A percentile compares a stretch with the other conserved stretches of the same genome.
Evolutionary conservation across 441 rosid genomes (phyloP).

Genomic region (Biscutella laevigata): DNA sequence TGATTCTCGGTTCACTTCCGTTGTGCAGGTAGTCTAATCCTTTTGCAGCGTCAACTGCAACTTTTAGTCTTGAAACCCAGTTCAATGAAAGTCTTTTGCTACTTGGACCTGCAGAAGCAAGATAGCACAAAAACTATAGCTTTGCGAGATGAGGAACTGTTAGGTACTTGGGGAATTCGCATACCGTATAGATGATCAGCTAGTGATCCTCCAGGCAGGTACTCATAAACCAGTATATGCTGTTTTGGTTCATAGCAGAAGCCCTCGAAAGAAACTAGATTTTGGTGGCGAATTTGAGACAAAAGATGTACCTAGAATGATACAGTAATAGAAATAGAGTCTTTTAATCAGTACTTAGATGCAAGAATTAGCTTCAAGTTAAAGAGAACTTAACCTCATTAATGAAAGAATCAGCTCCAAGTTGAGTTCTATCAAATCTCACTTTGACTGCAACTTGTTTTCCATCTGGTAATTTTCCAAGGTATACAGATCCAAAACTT

Average conservation of each 20-base stretch:
- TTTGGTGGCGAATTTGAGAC: conserved; percentile 75
- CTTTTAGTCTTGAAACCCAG: conserved; percentile 85
- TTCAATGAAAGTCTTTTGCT: conserved; percentile 53
- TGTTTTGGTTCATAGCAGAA: conserved; percentile 72
- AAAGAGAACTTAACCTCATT: conserved; percentile 92
- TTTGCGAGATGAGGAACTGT: not conserved
- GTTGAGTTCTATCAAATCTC: conserved; percentile 68
- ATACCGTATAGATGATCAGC: conserved; percentile 80
- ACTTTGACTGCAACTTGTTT: conserved; percentile 83
- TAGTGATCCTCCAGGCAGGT: conserved; percentile 78
- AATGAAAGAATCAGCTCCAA: conserved; percentile 87
- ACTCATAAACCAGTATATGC: conserved; percentile 84
- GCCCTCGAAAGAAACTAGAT: conserved; percentile 81
- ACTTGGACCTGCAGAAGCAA: conserved; percentile 38
- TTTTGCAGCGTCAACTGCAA: conserved; percentile 88
- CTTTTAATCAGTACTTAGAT: not conserved
- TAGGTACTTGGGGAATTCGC: conserved; percentile 1
- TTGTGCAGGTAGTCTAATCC: conserved; percentile 92
- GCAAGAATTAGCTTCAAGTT: no score
- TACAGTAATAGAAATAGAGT: conserved; percentile 5
- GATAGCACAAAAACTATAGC: not conserved
- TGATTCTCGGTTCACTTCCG: conserved; percentile 75
- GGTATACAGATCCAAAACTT: conserved; percentile 84
- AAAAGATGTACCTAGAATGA: conserved; percentile 58
- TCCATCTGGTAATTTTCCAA: conserved; percentile 71